Conservation (phyloP, 2,329 filamentous ascomycete species). For the Cercospora sesami region DNA sequence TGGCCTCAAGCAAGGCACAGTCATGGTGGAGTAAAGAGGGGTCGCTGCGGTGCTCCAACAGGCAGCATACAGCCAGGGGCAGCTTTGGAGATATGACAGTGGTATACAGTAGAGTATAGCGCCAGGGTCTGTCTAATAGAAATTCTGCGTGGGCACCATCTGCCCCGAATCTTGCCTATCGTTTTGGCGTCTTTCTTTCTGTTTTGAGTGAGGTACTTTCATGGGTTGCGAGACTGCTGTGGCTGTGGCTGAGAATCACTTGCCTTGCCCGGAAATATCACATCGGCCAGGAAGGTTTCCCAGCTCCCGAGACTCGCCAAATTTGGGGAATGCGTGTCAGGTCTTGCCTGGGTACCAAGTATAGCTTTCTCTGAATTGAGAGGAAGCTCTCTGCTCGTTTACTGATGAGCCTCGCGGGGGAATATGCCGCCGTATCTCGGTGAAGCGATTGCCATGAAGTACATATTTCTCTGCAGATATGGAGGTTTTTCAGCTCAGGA, state of each 20-base stretch:
- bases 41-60: not conserved
- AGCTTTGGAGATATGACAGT: not conserved
- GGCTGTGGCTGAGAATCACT: no score
- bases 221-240: no score
- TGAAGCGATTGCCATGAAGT: not conserved
- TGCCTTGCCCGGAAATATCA: no score
- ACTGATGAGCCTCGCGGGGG: not conserved
- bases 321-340: not conserved
- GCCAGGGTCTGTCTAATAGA: not conserved
- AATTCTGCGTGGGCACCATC: not conserved
- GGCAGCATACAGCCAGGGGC: not conserved
- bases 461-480: not conserved
- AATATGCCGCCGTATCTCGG: not conserved
- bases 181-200: not conserved
- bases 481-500: not conserved
- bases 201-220: not conserved
- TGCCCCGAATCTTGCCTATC: not conserved
- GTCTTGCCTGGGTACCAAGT: not conserved
- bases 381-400: not conserved
- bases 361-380: not conserved
- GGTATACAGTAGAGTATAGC: not conserved
- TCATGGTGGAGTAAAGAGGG: slow-evolving; percentile 77
- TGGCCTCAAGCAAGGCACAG: slow-evolving; percentile 85
- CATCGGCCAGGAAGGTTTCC: no score
- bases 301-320: no score